Evolutionary conservation across 2,329 filamentous ascomycete species (phyloP), one percentile per base, ranked within the genome.

Genomic region (Arthrobotrys sphaeroides): DNA sequence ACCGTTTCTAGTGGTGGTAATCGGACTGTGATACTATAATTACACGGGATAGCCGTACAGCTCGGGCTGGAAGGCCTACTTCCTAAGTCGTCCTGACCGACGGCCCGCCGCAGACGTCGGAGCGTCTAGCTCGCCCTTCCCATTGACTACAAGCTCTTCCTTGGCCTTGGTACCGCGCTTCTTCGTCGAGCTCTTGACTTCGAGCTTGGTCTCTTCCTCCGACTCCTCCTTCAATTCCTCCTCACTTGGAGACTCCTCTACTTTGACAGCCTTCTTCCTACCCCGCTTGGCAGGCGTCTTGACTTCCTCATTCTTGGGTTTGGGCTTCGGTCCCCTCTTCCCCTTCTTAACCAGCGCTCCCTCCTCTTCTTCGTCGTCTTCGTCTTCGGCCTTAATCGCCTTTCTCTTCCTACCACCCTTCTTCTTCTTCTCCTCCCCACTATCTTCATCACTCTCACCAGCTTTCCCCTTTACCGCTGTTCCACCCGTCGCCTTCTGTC

Each of bases 401-500:
- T 68, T 81, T 70, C 75, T 81, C 77, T 70, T 81, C 77, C 60
- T 73, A 73, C 38, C 45, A 31, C 42, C 53, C n/a, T 9, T 55
- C 78, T 72, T 81, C 77, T 73, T 65, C 73, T 51, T 61, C 33
- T 61, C 49, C 22, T 42, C 53, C 26, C 45, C 43, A n/a, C 47
- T 53, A 40, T 22, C 53, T 10, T 69, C 53, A 2, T 78, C 80
- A 72, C 62, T 78, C 38, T 69, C 82, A 72, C 61, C 81, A 65
- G 78, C 80, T 61, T 80, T 81, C 53, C 59, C 79, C 61, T 73
- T 85, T 13, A 88, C 87, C 31, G 85, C 83, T 7, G 62, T 74
- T 12, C 55, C 70, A 1, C 86, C 88, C 1, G 87, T 89, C 85
- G 96, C 97, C 85, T 93, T 96, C 84, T 98, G 95, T 26, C 95